These are phyloP conservation scores for Phytophthora colocasiae DNA, from an alignment of 352 stramenopile genomes.

Conservation along the genomic window DNA sequence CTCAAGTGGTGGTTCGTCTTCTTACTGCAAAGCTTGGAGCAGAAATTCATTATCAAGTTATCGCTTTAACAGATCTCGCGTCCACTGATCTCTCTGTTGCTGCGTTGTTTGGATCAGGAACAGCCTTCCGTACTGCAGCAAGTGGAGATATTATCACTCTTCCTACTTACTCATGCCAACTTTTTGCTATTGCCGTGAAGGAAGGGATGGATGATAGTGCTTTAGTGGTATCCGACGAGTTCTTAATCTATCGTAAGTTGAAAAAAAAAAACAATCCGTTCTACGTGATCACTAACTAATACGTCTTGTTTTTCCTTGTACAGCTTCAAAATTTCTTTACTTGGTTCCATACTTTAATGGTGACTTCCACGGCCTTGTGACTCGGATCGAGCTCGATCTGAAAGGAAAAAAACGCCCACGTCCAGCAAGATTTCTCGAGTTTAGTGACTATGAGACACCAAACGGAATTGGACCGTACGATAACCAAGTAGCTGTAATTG, in stretches of 20 bases:
- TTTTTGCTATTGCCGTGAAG: conserved; percentile 75
- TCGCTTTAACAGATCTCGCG: conserved; percentile 30
- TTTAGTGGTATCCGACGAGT: conserved; percentile 59
- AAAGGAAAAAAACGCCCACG: conserved; percentile 80
- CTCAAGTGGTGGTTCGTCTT: conserved; percentile 60
- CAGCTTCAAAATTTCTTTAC: conserved; percentile 79
- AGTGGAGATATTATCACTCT: conserved; percentile 62
- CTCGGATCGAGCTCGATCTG: conserved; percentile 72
- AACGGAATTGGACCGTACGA: conserved; percentile 74
- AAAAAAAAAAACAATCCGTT: too few relatives aligned
- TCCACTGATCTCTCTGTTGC: conserved; percentile 18
- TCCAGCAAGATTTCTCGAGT: conserved; percentile 76
- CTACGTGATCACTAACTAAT: conserved; percentile 6
- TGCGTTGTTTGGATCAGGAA: conserved; percentile 34
- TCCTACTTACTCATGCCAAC: conserved; percentile 59
- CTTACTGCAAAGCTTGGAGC: conserved; percentile 63
- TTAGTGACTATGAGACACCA: conserved; percentile 76
- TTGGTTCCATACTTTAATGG: conserved; percentile 78
- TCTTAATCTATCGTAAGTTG: conserved; percentile 62
- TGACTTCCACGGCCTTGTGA: conserved; percentile 68
- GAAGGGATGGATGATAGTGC: conserved; percentile 61
- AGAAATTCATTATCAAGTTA: conserved; percentile 67
- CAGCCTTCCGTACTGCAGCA: conserved; percentile 36
- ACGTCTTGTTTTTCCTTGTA: not conserved
- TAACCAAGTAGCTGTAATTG: conserved; percentile 63